These are phyloP conservation scores for Skeletonema tropicum DNA, from an alignment of 108 stramenopile genomes.

Conservation along the genomic window DNA sequence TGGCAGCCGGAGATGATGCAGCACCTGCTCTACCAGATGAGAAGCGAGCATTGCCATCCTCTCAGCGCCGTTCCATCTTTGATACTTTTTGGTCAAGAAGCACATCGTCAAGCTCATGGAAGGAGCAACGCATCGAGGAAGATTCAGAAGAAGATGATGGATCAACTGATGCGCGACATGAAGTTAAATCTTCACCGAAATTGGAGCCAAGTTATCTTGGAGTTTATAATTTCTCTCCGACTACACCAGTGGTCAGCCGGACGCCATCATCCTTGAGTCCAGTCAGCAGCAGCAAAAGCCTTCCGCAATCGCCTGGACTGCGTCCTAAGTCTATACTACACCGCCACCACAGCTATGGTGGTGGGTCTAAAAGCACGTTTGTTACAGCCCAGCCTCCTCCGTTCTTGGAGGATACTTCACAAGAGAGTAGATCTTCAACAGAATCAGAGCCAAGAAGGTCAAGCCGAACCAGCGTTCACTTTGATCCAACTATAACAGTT, in stretches of 20 bases:
- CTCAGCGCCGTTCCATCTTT: constrained; percentile 38
- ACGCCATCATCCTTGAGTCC: constrained; percentile 13
- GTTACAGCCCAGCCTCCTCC: constrained; percentile 7
- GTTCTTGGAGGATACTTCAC: constrained; percentile 15
- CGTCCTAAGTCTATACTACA: constrained; percentile 42
- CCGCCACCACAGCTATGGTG: constrained; percentile 13
- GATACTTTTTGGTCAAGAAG: constrained; percentile 28
- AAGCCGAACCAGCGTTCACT: constrained; percentile 24
- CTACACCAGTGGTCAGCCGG: constrained; percentile 19
- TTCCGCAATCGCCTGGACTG: constrained; percentile 9
- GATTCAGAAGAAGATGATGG: constrained; percentile 1
- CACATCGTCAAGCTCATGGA: constrained; percentile 23
- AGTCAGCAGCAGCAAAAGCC: constrained; percentile 12
- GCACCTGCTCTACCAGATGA: neutral
- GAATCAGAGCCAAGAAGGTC: neutral
- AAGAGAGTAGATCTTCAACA: constrained; percentile 3
- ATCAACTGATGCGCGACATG: neutral
- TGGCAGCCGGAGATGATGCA: neutral
- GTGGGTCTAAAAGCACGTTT: neutral
- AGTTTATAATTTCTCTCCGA: constrained; percentile 31
- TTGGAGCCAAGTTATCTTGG: constrained; percentile 42
- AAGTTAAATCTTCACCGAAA: constrained; percentile 4
- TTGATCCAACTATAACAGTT: constrained; percentile 45
- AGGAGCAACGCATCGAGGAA: constrained; percentile 21
- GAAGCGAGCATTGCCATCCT: constrained; percentile 1